Base-by-base conservation (phyloP, 2,329 filamentous ascomycete genomes). In the Clonostachys solani region DNA sequence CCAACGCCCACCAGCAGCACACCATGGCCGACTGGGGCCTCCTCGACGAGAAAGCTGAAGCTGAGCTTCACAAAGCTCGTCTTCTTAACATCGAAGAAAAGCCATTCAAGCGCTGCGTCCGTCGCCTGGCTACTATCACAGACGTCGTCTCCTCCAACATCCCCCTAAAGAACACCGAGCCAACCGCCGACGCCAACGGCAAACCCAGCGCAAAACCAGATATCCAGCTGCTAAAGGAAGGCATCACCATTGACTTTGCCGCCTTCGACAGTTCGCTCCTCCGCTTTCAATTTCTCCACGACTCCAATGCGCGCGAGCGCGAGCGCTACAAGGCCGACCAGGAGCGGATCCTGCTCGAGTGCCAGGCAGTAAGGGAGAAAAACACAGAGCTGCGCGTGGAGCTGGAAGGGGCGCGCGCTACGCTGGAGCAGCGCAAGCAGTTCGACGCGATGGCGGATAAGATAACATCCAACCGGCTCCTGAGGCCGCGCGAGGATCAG, bases 81-180 rank as follows among this genome's bases (percentile, higher is more conserved):
- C 86, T 96, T 5, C 80, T 96, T 36, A 88, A 89, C 53, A 86
- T 96, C 51, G 92, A 97, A 73, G 89, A 95, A 62, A 91, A 91
- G 49, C 90, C 91, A 1, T 96, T 95, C 73, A 89, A 89, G 65
- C 86, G 92, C 50, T 83, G 96, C 50, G 89, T 88, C 18, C 91
- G 91, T 68, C 86, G 88, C 33, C 80, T 97, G 9, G 76, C 89
- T 6, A 77, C 80, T 18, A 80, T 87, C 15, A 81, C 83, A 46
- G 81, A 85, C 17, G 75, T 89, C 33, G 74, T 87, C 16, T 53
- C 57, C 13, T 51, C 54, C 36, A 56, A 52, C 36, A 57, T 42
- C 58, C 35, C 50, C 58, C 46, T 41, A 50, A 16, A 33, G 51
- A 19, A 36, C 43, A 44, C 12, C 49, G 23, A 45, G 53, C n/a